phyloP scores from a whole-genome alignment of 2,329 filamentous ascomycete genomes.

The Cladosporium austrohemisphaericum region DNA sequence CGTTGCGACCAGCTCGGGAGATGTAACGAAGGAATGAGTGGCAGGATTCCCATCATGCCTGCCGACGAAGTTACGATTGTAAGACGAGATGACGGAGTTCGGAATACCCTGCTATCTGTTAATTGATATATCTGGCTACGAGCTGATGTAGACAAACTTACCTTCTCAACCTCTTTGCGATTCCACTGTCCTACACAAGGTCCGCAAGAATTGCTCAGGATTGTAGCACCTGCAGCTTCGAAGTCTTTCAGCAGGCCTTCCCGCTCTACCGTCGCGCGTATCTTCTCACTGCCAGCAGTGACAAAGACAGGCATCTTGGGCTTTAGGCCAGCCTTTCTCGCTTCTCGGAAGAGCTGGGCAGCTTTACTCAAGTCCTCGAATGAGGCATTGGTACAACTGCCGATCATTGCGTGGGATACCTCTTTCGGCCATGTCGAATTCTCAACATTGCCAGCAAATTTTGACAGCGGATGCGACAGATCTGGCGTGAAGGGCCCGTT shows the following conservation, averaged over 20 bases:
- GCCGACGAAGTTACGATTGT: slow-evolving; percentile 99
- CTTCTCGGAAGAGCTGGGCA: slow-evolving; percentile 85
- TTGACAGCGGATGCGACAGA: slow-evolving; percentile 92
- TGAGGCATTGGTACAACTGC: slow-evolving; percentile 93
- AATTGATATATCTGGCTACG: too few species aligned
- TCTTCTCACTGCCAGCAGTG: slow-evolving; percentile 94
- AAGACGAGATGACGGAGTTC: slow-evolving; percentile 96
- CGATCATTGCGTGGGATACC: slow-evolving; percentile 93
- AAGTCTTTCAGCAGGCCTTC: slow-evolving; percentile 68
- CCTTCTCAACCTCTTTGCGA: slow-evolving; percentile 68
- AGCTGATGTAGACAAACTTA: slow-evolving; percentile 2
- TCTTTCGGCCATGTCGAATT: slow-evolving; percentile 94
- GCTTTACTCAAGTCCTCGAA: slow-evolving; percentile 90
- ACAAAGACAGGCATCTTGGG: slow-evolving; percentile 90
- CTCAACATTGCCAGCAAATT: slow-evolving; percentile 91
- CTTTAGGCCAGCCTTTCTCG: slow-evolving; percentile 88
- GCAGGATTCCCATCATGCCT: slow-evolving; percentile 95
- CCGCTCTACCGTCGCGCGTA: slow-evolving; percentile 80
- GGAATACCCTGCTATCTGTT: slow-evolving; percentile 92
- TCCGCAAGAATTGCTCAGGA: slow-evolving; percentile 90
- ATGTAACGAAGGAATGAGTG: slow-evolving; percentile 89
- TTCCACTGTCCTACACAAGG: slow-evolving; percentile 66
- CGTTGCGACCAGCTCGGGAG: slow-evolving; percentile 83
- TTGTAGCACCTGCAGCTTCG: slow-evolving; percentile 90
- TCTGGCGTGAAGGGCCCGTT: slow-evolving; percentile 99